Percentiles rank a stretch among this genome's conserved stretches.
These are phyloP conservation scores for Tilletia walkeri DNA, from an alignment of 1,284 basidiomycete genomes.

Conservation along the genomic window DNA sequence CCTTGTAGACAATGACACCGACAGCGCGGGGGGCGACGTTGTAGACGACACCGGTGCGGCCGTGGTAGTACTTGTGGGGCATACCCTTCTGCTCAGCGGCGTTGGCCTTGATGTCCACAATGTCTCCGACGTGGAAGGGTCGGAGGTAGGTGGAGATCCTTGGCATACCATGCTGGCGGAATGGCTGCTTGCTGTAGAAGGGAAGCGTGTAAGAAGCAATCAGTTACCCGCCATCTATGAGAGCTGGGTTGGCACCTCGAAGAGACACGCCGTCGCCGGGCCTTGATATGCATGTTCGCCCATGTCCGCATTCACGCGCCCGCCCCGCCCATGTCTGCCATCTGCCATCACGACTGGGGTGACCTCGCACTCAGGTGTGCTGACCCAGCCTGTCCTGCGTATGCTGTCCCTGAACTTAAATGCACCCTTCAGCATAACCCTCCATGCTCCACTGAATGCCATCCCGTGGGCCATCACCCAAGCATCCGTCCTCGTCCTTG, in stretches of 20 bases:
- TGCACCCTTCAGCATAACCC: no score
- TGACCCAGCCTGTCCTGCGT: no score
- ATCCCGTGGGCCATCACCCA: no score
- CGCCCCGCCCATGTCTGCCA: no score
- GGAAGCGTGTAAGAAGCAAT: no score
- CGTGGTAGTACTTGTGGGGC: constrained; percentile 80
- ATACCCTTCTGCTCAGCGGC: constrained; percentile 99
- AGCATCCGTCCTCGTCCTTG: no score
- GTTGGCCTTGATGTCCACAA: constrained; percentile 99
- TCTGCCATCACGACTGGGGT: no score
- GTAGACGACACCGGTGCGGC: constrained; percentile 95
- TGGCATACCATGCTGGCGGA: constrained; percentile 81
- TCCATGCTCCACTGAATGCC: no score
- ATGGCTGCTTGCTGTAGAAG: constrained; percentile 36
- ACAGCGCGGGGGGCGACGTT: constrained; percentile 94
- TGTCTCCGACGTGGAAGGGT: constrained; percentile 92
- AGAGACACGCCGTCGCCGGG: no score
- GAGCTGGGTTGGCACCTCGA: not conserved
- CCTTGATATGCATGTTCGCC: no score
- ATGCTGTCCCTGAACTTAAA: no score
- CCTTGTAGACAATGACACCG: constrained; percentile 96
- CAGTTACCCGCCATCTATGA: not conserved
- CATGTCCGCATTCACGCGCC: not conserved
- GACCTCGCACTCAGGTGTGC: no score
- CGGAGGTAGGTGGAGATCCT: constrained; percentile 90